Base-by-base conservation (phyloP, 2,329 filamentous ascomycete species). In the Parastagonospora avenae region DNA sequence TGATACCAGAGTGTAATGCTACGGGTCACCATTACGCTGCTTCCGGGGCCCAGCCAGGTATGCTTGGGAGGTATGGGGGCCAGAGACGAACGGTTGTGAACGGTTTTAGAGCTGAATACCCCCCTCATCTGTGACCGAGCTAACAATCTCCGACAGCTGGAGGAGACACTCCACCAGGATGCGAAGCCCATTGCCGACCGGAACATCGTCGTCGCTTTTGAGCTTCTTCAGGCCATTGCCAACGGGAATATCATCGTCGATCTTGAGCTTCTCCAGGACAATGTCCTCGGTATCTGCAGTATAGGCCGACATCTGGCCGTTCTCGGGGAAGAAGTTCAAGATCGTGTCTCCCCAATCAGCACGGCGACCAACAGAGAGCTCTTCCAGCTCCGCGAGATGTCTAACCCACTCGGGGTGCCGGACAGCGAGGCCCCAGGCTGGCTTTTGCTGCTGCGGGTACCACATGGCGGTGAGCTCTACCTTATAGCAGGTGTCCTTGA, bases 361-460 rank as follows among this genome's bases (percentile, higher is more conserved):
- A 12, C 48, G 46, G 7, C 50, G 40, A 14, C 69, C 70, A 8
- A 54, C 42, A 7, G 56, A 51, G 1, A 73, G 61, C 8, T 48
- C 35, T 38, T 71, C 69, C 4, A 72, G 52, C 24, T 64, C 52
- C 8, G 55, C 53, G 8, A 73, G 61, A 42, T 66, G 65, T 2
- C 50, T 59, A 3, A 49, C 54, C 70, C 70, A 73, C 12, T 71
- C 63, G 2, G 31, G 48, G 35, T 71, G 70, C 33, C 67, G 67
- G 12, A 73, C 52, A 28, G 51, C 49, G 14, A 72, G 50, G 12
- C 68, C 67, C 69, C 69, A 73, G 40, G 63, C 66, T n/a, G 66
- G 63, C 1, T 41, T 15, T 1, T 40, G 41, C 12, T 58, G 40
- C 2, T 30, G 10, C 1, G 64, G 62, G 28, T 71, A 67, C 68